Percentiles rank a stretch among this genome's conserved stretches.
phyloP scores from a whole-genome alignment of 768 basidiomycete species.

The Naganishia antarctica region DNA sequence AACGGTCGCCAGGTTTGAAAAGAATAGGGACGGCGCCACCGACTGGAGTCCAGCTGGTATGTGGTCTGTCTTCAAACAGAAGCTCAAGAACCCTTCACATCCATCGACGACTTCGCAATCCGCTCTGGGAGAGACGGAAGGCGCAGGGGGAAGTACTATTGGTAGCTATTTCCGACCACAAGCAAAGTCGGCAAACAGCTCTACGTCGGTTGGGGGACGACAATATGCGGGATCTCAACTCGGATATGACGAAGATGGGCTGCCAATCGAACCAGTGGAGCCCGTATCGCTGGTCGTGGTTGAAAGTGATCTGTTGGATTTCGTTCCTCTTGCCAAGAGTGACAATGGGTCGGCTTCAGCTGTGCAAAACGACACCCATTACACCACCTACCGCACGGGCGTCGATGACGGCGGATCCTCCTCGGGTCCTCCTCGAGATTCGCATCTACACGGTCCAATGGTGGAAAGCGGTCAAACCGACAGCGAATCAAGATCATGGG shows the following conservation, averaged over 20 bases:
- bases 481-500: slow-evolving; percentile 17
- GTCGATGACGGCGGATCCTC: slow-evolving; percentile 26
- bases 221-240: slow-evolving; percentile 29
- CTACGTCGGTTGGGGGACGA: slow-evolving; percentile 25
- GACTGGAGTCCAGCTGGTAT: slow-evolving; percentile 18
- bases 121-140: slow-evolving; percentile 33
- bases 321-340: slow-evolving; percentile 38
- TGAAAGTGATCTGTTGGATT: slow-evolving; percentile 43
- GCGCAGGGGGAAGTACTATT: slow-evolving; percentile 28
- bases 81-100: slow-evolving; percentile 43
- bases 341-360: slow-evolving; percentile 40
- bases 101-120: slow-evolving; percentile 45
- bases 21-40: slow-evolving; percentile 2
- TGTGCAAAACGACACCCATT: not conserved
- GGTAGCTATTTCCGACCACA: slow-evolving; percentile 33
- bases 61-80: slow-evolving; percentile 34
- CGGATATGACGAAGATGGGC: slow-evolving; percentile 41
- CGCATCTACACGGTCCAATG: slow-evolving; percentile 13
- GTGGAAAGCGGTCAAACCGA: slow-evolving; percentile 12
- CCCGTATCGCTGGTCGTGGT: slow-evolving; percentile 44
- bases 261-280: slow-evolving; percentile 17
- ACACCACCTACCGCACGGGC: slow-evolving; percentile 7
- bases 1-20: slow-evolving; percentile 21
- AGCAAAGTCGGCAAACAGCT: slow-evolving; percentile 10
- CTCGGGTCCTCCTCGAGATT: slow-evolving; percentile 11